These are phyloP conservation scores for Gillenia trifoliata DNA, from an alignment of 306 rosid genomes.

Conservation along the genomic window DNA sequence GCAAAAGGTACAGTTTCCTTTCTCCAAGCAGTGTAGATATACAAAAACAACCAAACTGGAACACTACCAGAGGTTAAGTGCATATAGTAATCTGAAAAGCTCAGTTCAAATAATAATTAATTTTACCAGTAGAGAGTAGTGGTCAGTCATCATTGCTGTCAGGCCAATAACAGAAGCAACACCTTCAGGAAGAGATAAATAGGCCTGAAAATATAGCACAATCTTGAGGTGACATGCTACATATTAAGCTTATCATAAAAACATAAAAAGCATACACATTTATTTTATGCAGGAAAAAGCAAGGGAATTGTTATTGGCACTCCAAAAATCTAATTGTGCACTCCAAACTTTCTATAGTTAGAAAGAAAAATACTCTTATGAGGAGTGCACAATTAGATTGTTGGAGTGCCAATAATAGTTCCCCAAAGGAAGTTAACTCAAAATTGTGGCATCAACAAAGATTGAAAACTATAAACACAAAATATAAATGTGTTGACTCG, in stretches of 20 bases:
- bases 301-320: too few species aligned
- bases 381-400: too few species aligned
- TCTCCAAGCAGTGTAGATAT: background rate
- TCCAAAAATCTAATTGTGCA: too few species aligned
- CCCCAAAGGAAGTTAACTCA: background rate
- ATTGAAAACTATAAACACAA: background rate
- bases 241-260: constrained; percentile 14
- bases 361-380: too few species aligned
- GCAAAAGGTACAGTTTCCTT: background rate
- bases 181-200: constrained; percentile 98
- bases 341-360: too few species aligned
- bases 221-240: constrained; percentile 20
- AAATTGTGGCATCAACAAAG: background rate
- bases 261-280: background rate
- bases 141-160: constrained; percentile 93
- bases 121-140: constrained; percentile 78
- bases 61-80: constrained; percentile 16
- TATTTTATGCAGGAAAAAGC: background rate
- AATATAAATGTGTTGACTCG: background rate
- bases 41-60: background rate
- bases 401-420: too few species aligned
- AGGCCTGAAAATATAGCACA: constrained; percentile 62
- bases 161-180: constrained; percentile 94
- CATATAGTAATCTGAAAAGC: constrained; percentile 10
- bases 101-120: constrained; percentile 14